A percentile compares a stretch with the other conserved stretches of the same genome.
Conservation (phyloP, 2,329 filamentous ascomycete species). For the Paracorniculantispora psalliotae region DNA sequence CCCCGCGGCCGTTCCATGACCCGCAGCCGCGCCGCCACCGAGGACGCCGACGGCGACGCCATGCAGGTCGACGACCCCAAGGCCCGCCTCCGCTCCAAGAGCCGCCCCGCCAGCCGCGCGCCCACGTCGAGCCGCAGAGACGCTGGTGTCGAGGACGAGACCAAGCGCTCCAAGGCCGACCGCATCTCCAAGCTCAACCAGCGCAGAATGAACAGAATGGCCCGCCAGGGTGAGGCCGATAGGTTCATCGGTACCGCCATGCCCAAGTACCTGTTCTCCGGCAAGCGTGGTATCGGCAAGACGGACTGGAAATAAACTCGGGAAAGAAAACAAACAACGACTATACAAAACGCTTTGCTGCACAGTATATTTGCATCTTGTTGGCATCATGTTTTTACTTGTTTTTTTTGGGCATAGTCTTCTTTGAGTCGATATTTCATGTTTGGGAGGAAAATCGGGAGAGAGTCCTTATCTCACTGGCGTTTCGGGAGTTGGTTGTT, state of each 20-base stretch:
- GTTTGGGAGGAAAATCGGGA: background rate
- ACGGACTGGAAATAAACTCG: conserved; percentile 61
- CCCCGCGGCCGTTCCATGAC: conserved; percentile 66
- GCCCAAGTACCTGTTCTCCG: conserved; percentile 85
- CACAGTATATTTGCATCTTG: conserved; percentile 7
- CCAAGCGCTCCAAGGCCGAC: conserved; percentile 71
- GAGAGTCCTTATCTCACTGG: background rate
- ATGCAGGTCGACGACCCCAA: conserved; percentile 64
- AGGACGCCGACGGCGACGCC: conserved; percentile 59
- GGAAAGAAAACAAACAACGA: background rate
- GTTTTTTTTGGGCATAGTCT: conserved; percentile 7
- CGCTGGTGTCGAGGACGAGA: conserved; percentile 69
- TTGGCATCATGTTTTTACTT: conserved; percentile 9
- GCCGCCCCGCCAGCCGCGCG: conserved; percentile 49
- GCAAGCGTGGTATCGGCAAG: conserved; percentile 93
- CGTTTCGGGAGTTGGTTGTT: conserved; percentile 11
- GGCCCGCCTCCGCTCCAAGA: conserved; percentile 66
- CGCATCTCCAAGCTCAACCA: conserved; percentile 83
- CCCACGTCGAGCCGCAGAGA: conserved; percentile 61
- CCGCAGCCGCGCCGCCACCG: conserved; percentile 57
- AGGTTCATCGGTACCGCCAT: conserved; percentile 77
- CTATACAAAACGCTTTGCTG: background rate
- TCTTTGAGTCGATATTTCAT: background rate
- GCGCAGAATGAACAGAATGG: conserved; percentile 99
- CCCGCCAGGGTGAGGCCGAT: conserved; percentile 93